Evolutionary conservation across 2,329 filamentous ascomycete genomes (phyloP), one percentile per base, ranked within the genome.

Genomic region (Trichoderma hamatum): DNA sequence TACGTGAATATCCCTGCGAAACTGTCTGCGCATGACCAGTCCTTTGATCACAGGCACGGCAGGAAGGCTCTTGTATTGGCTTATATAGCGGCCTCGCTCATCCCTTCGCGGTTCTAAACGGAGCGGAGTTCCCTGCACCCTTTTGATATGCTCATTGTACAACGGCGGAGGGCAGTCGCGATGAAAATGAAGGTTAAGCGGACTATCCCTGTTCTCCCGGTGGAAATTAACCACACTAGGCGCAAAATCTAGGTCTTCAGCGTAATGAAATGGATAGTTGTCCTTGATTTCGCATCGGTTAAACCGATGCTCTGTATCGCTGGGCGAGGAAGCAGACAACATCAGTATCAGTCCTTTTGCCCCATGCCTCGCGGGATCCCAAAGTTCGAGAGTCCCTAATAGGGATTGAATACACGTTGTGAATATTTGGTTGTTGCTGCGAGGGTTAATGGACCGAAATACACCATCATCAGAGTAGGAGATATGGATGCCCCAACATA

Each of bases 261-360:
- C 54, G 54, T 67, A 67, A 21, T 36, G 64, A 39, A 67, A 67
- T 36, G 64, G 64, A 60, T 67, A 67, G 30, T 13, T 6, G 5
- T 60, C 39, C 32, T 60, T 67, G 7, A 60, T 60, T 52, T 67
- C 64, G 39, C 28, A 52, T 52, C 64, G 64, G 24, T 16, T 28
- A 26, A 67, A 28, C 16, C 64, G 28, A 67, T 67, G 64, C 28
- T 60, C 39, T 60, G 64, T 67, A 52, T 67, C 64, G 11, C 64
- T 67, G 54, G 64, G 39, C 21, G 64, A 67, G 30, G 64, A 67
- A 60, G 30, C 30, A 28, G 64, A 67, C 43, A 67, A 16, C 39
- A 51, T 67, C 16, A 67, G 54, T 16, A 21, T 9, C 19, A 60
- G 10, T 52, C 64, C 64, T 30, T 51, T 5, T 28, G 21, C 28